phyloP scores from a whole-genome alignment of 2,329 filamentous ascomycete genomes.

The Aspergillus sp. region DNA sequence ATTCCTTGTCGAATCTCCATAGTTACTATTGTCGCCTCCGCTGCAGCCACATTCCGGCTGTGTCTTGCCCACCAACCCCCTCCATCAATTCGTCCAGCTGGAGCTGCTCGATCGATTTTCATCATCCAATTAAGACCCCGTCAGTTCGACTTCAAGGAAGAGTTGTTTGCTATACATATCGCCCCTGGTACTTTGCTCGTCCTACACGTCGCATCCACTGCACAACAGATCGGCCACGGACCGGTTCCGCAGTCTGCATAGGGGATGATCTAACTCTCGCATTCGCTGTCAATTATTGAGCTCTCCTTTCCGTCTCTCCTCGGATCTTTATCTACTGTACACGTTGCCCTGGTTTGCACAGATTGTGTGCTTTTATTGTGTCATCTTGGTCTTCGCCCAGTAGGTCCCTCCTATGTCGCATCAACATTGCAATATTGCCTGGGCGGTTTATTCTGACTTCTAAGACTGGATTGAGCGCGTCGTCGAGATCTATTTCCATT shows the following conservation, averaged over 20 bases:
- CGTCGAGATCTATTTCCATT: background rate
- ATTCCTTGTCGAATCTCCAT: constrained; percentile 7
- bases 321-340: background rate
- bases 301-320: background rate
- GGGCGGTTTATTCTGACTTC: constrained; percentile 12
- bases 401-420: constrained; percentile 7
- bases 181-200: constrained; percentile 6
- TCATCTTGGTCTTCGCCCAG: constrained; percentile 4
- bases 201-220: constrained; percentile 14
- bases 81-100: constrained; percentile 11
- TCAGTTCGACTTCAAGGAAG: constrained; percentile 1
- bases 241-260: constrained; percentile 2
- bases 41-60: constrained; percentile 21
- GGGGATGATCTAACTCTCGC: constrained; percentile 10
- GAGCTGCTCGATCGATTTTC: background rate
- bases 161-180: constrained; percentile 9
- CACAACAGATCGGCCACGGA: constrained; percentile 12
- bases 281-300: constrained; percentile 1
- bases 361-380: background rate
- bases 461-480: constrained; percentile 10
- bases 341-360: background rate
- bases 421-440: background rate
- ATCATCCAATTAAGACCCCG: background rate
- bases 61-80: constrained; percentile 12
- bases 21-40: constrained; percentile 5